Evolutionary conservation across 2,329 filamentous ascomycete genomes (phyloP).

Genomic region (Fusarium illudens): DNA sequence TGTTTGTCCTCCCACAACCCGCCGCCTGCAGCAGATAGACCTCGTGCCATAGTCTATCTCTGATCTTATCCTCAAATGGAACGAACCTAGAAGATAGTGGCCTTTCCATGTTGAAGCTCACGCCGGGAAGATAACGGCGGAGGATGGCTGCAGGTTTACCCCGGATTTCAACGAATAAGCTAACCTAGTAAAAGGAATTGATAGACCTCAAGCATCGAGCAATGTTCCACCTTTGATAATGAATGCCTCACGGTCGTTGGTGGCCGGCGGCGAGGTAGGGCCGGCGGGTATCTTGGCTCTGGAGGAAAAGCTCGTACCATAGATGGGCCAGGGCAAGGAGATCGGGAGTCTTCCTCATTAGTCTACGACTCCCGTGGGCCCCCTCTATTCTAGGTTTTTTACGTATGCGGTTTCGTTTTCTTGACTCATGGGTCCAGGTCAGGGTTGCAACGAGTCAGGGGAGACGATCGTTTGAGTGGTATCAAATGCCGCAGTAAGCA

Average conservation of each 20-base stretch:
- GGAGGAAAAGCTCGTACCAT: neutral
- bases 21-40: neutral
- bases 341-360: neutral
- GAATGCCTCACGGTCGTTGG: neutral
- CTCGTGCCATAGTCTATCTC: constrained; percentile 6
- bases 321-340: neutral
- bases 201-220: neutral
- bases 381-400: constrained; percentile 7
- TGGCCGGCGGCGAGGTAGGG: constrained; percentile 24
- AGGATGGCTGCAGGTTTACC: constrained; percentile 9
- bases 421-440: constrained; percentile 17
- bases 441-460: constrained; percentile 1
- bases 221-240: constrained; percentile 25
- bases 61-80: neutral
- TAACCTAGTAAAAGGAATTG: constrained; percentile 8
- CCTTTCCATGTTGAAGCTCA: constrained; percentile 3
- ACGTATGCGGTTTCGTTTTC: constrained; percentile 20
- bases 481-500: neutral
- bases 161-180: constrained; percentile 21
- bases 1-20: neutral
- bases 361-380: neutral
- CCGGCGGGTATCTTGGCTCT: constrained; percentile 16
- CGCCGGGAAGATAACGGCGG: constrained; percentile 28
- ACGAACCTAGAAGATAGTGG: constrained; percentile 12
- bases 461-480: neutral